Base-by-base conservation (phyloP, 805 yeast genomes). In the Metahyphopichia silvanorum region DNA sequence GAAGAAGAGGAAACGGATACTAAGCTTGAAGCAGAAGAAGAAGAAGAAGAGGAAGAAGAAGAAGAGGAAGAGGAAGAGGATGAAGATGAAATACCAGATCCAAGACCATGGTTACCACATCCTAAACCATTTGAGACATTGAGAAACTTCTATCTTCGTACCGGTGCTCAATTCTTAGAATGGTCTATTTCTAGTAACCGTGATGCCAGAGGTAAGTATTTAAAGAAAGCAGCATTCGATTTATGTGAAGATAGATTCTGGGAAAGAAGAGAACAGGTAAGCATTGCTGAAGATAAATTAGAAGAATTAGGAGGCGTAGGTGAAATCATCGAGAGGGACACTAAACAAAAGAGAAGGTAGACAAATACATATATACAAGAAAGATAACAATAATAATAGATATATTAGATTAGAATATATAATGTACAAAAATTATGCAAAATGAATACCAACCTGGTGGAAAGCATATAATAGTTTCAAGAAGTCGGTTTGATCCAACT, bases 401-500 rank as follows among this genome's bases (percentile, higher is more conserved):
- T 19, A 25, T 21, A 6, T 24, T 25, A 11, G 19, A 22, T 29
- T 13, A 27, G 32, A 27, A 33, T 21, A 31, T 22, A 27, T 34
- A 38, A 30, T 29, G 28, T 33, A 35, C 34, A 16, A n/a, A n/a
- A n/a, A 33, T 53, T 65, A 89, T 36, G 96, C 96, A 64, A 93
- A 93, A 60, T 91, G 98, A 39, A 93, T 85, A 27, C 98, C 98
- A 29, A 86, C 96, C 60, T 91, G 93, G 62, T 93, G 96, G 71
- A 93, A 93, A 2, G 95, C 96, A 48, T 83, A 88, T 36, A 93
- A 65, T 29, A 93, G 65, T 53, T 74, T 82, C 49, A 93, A 69
- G 60, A 93, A 93, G 55, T 93, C 98, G 16, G 89, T 86, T 64
- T 93, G 97, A 55, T 89, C 98, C 63, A 94, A 77, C 57, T 93